phyloP scores from a whole-genome alignment of 1,284 basidiomycete species.

The Mycosarcoma maydis region DNA sequence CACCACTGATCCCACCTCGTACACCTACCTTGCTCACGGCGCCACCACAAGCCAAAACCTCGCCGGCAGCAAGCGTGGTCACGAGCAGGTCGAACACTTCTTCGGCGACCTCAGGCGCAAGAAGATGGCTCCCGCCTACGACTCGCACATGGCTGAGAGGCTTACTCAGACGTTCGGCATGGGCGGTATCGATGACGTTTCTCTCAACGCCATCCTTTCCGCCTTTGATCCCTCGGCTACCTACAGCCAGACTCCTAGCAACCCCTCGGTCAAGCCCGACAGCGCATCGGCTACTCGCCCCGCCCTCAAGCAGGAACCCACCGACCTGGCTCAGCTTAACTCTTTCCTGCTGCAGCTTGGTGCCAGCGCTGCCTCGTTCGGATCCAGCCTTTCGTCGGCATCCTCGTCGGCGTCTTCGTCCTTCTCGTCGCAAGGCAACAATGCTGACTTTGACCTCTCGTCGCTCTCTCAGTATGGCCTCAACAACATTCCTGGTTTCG shows the following conservation, averaged over 20 bases:
- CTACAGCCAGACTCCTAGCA: constrained; percentile 13
- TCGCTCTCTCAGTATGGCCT: constrained; percentile 53
- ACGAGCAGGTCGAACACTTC: constrained; percentile 59
- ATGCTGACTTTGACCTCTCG: constrained; percentile 52
- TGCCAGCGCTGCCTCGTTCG: constrained; percentile 54
- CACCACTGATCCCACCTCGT: constrained; percentile 55
- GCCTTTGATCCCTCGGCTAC: constrained; percentile 31
- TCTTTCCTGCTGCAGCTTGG: constrained; percentile 65
- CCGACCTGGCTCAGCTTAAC: constrained; percentile 65
- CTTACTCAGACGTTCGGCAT: constrained; percentile 57
- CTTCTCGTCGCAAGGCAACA: constrained; percentile 33
- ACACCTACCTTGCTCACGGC: constrained; percentile 54
- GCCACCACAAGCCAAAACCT: constrained; percentile 46
- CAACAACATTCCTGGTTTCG: constrained; percentile 59
- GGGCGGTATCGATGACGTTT: constrained; percentile 49
- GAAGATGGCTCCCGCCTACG: constrained; percentile 60
- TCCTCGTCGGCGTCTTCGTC: constrained; percentile 31
- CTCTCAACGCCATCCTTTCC: constrained; percentile 51
- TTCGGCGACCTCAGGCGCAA: constrained; percentile 59
- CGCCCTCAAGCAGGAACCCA: constrained; percentile 69
- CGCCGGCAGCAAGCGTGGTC: constrained; percentile 52
- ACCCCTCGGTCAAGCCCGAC: constrained; percentile 22
- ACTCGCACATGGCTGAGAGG: constrained; percentile 59
- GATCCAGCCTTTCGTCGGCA: constrained; percentile 33
- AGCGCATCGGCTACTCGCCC: constrained; percentile 3